Evolutionary conservation across 352 stramenopile species (phyloP).

Genomic region (Phytophthora sojae): DNA sequence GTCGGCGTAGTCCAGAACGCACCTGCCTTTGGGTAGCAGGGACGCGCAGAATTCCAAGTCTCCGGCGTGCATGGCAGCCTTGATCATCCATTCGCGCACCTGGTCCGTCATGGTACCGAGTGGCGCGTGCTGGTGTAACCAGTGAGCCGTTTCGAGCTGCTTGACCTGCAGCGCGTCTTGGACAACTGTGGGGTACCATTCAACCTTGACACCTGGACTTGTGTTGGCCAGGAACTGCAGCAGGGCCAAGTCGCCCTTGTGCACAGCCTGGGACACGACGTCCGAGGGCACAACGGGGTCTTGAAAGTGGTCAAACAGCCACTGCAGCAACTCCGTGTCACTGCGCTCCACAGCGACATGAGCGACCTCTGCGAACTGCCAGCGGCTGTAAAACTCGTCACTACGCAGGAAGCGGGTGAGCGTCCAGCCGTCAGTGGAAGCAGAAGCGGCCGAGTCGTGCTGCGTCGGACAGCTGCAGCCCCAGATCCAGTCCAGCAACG

Average conservation of each 20-base stretch:
- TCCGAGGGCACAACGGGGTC: neutral
- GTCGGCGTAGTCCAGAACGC: no score
- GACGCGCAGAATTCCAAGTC: no score
- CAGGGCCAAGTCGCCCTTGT: neutral
- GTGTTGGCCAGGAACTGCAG: neutral
- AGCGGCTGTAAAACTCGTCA: slow-evolving; percentile 3
- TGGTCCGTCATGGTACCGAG: no score
- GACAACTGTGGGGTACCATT: no score
- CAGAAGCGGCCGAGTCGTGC: no score
- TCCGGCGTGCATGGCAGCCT: no score
- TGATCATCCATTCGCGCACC: no score
- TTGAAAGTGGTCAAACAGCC: slow-evolving; percentile 3
- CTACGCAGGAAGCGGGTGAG: neutral
- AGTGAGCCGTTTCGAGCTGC: no score
- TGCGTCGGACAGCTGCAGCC: neutral
- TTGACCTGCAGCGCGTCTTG: no score
- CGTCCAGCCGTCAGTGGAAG: neutral
- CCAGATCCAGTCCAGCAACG: slow-evolving; percentile 3
- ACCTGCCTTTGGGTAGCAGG: no score
- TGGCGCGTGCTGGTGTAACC: no score
- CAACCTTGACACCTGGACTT: no score
- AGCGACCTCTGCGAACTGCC: slow-evolving; percentile 1
- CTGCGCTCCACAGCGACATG: neutral
- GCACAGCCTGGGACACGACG: neutral
- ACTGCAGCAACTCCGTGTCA: neutral